phyloP scores from a whole-genome alignment of 1,139 yeast genomes.

The Saccharomyces pastorianus region DNA sequence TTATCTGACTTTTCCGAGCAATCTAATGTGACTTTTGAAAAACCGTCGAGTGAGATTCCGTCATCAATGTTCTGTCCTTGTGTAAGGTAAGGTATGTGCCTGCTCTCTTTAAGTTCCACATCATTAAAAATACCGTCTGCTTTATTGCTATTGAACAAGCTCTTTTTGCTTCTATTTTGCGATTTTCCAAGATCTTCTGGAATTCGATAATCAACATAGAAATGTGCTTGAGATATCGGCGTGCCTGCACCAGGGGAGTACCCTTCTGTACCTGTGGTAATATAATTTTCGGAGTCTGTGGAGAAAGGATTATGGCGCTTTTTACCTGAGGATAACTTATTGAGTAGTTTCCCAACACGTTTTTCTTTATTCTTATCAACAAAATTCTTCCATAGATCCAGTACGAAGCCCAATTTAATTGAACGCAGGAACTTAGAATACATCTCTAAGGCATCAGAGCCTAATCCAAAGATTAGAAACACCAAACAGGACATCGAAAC shows the following conservation, averaged over 20 bases:
- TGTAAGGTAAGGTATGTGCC: constrained; percentile 11
- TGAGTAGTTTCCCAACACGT: constrained; percentile 17
- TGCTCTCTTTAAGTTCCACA: constrained; percentile 4
- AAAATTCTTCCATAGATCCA: constrained; percentile 19
- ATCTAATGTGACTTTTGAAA: constrained; percentile 5
- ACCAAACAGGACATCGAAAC: constrained; percentile 53
- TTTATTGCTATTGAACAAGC: background rate
- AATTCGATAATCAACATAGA: constrained; percentile 14
- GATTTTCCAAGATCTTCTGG: constrained; percentile 7
- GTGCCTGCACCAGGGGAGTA: constrained; percentile 4
- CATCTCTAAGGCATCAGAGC: constrained; percentile 60
- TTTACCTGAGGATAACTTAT: constrained; percentile 6
- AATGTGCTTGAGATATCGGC: constrained; percentile 10
- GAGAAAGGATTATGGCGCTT: background rate
- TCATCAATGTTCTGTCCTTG: constrained; percentile 8
- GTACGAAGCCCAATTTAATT: constrained; percentile 32
- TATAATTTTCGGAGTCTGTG: constrained; percentile 1
- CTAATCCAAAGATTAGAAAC: constrained; percentile 69
- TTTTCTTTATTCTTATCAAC: constrained; percentile 12
- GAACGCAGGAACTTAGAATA: constrained; percentile 36
- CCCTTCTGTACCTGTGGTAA: background rate
- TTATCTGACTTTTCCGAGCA: background rate
- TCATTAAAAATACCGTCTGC: background rate
- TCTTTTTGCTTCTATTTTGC: background rate
- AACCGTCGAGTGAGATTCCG: constrained; percentile 10